Evolutionary conservation across 106 monocot species (phyloP).

Genomic region (Gastrodia elata): DNA sequence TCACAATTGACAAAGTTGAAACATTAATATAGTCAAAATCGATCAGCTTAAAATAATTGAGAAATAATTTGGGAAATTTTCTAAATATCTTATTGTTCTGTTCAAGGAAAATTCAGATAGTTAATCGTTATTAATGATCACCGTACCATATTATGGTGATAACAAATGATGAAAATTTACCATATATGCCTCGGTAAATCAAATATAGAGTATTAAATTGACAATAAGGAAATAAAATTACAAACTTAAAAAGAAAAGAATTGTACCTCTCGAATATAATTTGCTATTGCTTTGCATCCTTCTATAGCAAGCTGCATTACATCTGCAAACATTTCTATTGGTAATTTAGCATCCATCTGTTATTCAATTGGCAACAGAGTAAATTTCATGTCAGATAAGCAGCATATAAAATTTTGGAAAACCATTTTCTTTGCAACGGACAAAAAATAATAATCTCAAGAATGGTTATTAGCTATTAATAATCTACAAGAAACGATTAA

Average conservation of each 20-base stretch:
- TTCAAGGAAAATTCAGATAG: background rate
- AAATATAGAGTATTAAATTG: background rate
- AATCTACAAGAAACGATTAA: background rate
- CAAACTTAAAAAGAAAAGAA: background rate
- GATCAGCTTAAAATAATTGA: no score
- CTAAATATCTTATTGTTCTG: no score
- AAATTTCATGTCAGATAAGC: background rate
- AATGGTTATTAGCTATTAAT: background rate
- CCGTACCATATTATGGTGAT: background rate
- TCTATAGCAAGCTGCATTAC: conserved; percentile 95
- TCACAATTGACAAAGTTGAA: no score
- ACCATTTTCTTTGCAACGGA: background rate
- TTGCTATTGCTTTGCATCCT: conserved; percentile 92
- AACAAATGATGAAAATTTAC: background rate
- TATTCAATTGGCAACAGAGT: background rate
- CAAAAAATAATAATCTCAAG: background rate
- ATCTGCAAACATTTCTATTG: conserved; percentile 54
- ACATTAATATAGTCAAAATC: no score
- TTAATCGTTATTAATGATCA: background rate
- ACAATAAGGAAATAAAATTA: background rate
- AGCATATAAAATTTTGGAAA: background rate
- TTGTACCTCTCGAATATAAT: conserved; percentile 29
- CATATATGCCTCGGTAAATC: background rate
- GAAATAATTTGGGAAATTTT: no score
- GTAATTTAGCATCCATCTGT: conserved; percentile 32